Evolutionary conservation across 371 early-diverging fungal species (phyloP).

Genomic region (Syncephalis plumigaleata): DNA sequence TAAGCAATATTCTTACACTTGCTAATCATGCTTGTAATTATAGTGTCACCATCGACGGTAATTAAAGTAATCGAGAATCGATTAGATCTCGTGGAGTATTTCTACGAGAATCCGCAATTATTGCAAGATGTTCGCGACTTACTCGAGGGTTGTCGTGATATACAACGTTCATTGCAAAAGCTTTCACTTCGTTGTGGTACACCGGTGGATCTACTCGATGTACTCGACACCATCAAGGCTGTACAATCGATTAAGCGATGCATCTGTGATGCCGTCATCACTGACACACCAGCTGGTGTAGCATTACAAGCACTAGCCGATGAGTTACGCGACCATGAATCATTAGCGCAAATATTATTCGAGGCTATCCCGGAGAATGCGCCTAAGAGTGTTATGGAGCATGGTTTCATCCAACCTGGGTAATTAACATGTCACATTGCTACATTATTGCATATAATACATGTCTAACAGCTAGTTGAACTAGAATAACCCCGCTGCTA

Average conservation of each 20-base stretch:
- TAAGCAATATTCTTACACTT: no score
- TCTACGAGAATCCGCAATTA: constrained; percentile 23
- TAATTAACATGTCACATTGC: no score
- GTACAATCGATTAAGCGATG: constrained; percentile 17
- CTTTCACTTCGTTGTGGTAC: constrained; percentile 41
- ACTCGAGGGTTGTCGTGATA: constrained; percentile 39
- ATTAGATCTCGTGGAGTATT: constrained; percentile 49
- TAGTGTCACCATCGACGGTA: constrained; percentile 38
- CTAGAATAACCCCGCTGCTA: no score
- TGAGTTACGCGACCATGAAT: no score
- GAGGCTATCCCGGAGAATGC: no score
- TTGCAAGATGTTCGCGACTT: constrained; percentile 24
- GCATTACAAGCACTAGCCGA: no score
- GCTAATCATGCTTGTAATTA: constrained; percentile 2
- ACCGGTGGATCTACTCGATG: constrained; percentile 41
- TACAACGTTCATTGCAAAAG: constrained; percentile 49
- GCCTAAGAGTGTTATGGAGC: no score
- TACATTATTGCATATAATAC: no score
- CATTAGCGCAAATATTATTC: no score
- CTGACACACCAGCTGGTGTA: background rate
- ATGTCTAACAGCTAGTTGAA: no score
- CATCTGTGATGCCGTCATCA: constrained; percentile 5
- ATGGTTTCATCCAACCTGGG: no score
- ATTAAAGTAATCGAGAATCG: constrained; percentile 31
- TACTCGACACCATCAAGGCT: constrained; percentile 29